Base-by-base conservation (phyloP, 805 yeast genomes). In the Pichia deserticola region DNA sequence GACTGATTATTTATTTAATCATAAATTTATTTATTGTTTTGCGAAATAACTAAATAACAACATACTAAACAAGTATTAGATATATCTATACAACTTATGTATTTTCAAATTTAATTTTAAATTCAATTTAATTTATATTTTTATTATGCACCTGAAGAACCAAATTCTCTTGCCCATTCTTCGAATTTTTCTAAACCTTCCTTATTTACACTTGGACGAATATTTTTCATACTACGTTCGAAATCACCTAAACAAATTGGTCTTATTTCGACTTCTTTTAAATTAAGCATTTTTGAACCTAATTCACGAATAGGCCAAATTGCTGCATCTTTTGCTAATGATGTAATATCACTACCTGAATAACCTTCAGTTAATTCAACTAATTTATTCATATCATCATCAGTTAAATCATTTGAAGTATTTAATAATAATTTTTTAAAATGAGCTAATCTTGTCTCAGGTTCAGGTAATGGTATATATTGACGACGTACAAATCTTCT, bases 241-340 rank as follows among this genome's bases (percentile, higher is more conserved):
- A 93, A 92, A 64, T 92, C 99, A 8, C 70, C 70, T 45, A 89
- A 67, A 27, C 74, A 72, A 46, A 93, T 79, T 0, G 96, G 83
- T 48, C 98, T 71, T 49, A 92, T 89, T 51, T 80, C 81, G 48
- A 84, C 87, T 36, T 88, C 81, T 2, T 87, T 75, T 1, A 82
- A 77, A 61, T 71, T 65, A 54, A 92, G 72, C 49, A 92, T 75
- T 42, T 84, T 81, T 51, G 92, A 97, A 2, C 98, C 97, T 28
- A 92, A 69, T 39, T 89, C 84, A 54, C 99, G 75, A 36, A 93
- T 71, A 1, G 99, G 98, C 1, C 97, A 97, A 97, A 92, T 90
- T 1, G 99, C 97, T 3, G 97, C 95, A 64, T 92, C 97, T 66
- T 90, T 93, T 1, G 97, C 96, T 52, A 92, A 67, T 1, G 96